A percentile compares a stretch with the other conserved stretches of the same genome.
Conservation (phyloP, 805 yeast species). For the Candida pseudoglaebosa region DNA sequence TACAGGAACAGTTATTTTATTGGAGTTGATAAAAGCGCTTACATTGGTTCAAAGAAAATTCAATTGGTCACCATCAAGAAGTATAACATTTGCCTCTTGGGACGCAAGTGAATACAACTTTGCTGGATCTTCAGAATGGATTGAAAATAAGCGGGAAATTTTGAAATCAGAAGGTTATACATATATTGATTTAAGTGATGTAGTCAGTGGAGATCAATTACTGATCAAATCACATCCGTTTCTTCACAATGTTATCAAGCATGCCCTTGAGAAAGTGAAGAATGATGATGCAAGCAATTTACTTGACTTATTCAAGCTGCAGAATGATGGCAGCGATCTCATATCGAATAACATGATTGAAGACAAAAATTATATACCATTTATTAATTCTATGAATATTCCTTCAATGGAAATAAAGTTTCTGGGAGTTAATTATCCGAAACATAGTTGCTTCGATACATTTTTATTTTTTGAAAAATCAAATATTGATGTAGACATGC, state of each 20-base stretch:
- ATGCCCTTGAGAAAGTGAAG: conserved; percentile 32
- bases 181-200: conserved; percentile 71
- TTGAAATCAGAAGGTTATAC: conserved; percentile 60
- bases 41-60: conserved; percentile 57
- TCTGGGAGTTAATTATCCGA: conserved; percentile 40
- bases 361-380: conserved; percentile 66
- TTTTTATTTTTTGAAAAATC: conserved; percentile 48
- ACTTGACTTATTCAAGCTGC: conserved; percentile 24
- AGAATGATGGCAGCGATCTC: conserved; percentile 19
- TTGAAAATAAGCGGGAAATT: conserved; percentile 51
- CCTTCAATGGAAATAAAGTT: conserved; percentile 63
- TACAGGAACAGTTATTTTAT: conserved; percentile 68
- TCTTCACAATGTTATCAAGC: conserved; percentile 45
- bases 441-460: conserved; percentile 60
- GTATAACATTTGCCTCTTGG: conserved; percentile 78
- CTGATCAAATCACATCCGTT: conserved; percentile 64
- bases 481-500: conserved; percentile 53
- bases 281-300: conserved; percentile 14
- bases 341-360: conserved; percentile 33
- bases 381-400: conserved; percentile 59
- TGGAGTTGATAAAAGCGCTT: conserved; percentile 68
- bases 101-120: conserved; percentile 77
- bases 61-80: conserved; percentile 80
- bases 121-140: conserved; percentile 83
- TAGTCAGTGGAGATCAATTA: conserved; percentile 51